phyloP scores from a whole-genome alignment of 805 yeast genomes.

The Naumovozyma dairenensis region DNA sequence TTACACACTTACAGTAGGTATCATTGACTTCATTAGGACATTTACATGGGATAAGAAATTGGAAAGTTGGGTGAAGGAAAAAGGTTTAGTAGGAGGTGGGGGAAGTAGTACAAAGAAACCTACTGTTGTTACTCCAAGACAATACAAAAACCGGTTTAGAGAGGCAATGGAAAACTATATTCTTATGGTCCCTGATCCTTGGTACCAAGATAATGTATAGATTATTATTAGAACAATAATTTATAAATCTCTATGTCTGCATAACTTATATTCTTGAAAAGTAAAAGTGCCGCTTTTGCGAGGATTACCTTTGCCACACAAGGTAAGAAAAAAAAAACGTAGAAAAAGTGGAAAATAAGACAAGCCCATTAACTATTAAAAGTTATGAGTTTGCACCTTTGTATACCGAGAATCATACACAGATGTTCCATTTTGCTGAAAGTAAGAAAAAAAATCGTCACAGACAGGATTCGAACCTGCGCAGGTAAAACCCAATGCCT shows the following conservation, averaged over 20 bases:
- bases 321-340: background rate
- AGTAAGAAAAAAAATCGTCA: conserved; percentile 70
- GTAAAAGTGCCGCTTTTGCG: too few relatives aligned
- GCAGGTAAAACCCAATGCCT: conserved; percentile 84
- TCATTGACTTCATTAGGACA: conserved; percentile 86
- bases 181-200: conserved; percentile 80
- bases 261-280: too few relatives aligned
- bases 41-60: conserved; percentile 98
- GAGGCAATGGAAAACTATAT: conserved; percentile 97
- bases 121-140: conserved; percentile 93
- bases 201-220: conserved; percentile 31
- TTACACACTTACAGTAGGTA: conserved; percentile 77
- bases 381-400: too few relatives aligned
- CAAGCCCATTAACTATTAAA: too few relatives aligned
- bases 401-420: too few relatives aligned
- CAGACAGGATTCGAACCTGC: conserved; percentile 99
- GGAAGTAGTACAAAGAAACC: conserved; percentile 80
- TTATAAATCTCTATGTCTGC: too few relatives aligned
- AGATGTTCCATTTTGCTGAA: too few relatives aligned
- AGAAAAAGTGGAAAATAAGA: too few relatives aligned
- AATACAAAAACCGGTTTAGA: conserved; percentile 84
- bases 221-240: background rate
- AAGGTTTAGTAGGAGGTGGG: conserved; percentile 70
- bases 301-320: too few relatives aligned
- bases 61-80: conserved; percentile 97